Evolutionary conservation across 2,329 filamentous ascomycete genomes (phyloP).

Genomic region (Fusarium annulatum): DNA sequence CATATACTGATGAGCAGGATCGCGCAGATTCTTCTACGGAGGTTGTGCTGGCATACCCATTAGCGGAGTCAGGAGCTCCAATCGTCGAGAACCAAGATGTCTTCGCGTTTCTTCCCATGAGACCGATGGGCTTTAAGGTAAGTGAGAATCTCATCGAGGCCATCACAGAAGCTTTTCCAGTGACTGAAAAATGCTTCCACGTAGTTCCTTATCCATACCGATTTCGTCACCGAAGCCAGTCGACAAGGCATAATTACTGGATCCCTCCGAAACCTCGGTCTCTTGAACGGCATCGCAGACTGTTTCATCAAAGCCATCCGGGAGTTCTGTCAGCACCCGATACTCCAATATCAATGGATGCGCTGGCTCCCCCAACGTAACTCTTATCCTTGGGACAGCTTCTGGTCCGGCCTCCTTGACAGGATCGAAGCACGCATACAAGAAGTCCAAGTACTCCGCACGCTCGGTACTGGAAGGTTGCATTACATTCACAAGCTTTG

Average conservation of each 20-base stretch:
- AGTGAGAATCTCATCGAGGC: too few relatives aligned
- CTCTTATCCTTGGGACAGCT: slow-evolving; percentile 38
- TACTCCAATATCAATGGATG: slow-evolving; percentile 58
- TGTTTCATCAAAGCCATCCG: slow-evolving; percentile 54
- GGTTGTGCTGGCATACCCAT: slow-evolving; percentile 60
- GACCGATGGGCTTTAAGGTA: slow-evolving; percentile 53
- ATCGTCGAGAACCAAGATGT: slow-evolving; percentile 54
- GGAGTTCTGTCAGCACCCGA: slow-evolving; percentile 52
- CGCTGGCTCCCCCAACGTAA: slow-evolving; percentile 53
- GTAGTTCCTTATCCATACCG: slow-evolving; percentile 60
- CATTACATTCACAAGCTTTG: slow-evolving; percentile 13
- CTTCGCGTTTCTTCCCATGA: slow-evolving; percentile 60
- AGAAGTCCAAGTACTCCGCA: slow-evolving; percentile 10
- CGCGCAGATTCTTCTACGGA: slow-evolving; percentile 45
- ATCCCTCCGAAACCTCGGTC: slow-evolving; percentile 52
- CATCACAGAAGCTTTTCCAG: too few relatives aligned
- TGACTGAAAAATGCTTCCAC: too few relatives aligned
- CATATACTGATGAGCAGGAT: slow-evolving; percentile 44
- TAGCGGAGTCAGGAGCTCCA: slow-evolving; percentile 48
- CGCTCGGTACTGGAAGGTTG: slow-evolving; percentile 1
- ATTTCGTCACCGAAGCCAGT: slow-evolving; percentile 60
- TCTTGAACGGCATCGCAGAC: slow-evolving; percentile 51
- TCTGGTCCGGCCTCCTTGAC: slow-evolving; percentile 44
- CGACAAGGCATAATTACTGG: slow-evolving; percentile 54
- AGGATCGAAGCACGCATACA: slow-evolving; percentile 38